phyloP scores from a whole-genome alignment of 2,329 filamentous ascomycete species.

The Apiospora hydei region DNA sequence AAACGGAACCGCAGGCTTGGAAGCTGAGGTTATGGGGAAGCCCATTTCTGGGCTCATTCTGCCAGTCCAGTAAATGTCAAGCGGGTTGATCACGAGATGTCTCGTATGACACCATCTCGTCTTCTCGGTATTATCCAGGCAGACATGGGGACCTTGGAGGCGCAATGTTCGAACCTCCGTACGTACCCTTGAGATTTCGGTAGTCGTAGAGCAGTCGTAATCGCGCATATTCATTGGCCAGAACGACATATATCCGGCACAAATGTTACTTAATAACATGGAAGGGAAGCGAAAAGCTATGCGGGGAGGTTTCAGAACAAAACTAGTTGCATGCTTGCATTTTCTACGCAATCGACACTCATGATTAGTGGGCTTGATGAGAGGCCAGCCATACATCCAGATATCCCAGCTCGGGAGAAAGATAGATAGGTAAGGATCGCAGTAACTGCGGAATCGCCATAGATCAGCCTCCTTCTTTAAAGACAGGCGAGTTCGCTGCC shows the following conservation, averaged over 20 bases:
- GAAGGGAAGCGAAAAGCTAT: conserved; percentile 11
- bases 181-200: neutral
- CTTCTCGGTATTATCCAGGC: neutral
- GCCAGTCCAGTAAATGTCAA: neutral
- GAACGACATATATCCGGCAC: conserved; percentile 8
- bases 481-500: conserved; percentile 3
- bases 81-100: neutral
- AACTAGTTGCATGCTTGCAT: conserved; percentile 19
- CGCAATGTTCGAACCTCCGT: neutral
- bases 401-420: neutral
- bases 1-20: neutral
- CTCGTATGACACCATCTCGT: neutral
- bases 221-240: conserved; percentile 19
- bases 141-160: conserved; percentile 18
- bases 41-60: neutral
- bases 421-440: conserved; percentile 6
- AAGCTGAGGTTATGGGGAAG: neutral
- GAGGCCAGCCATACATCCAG: neutral
- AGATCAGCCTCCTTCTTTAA: neutral
- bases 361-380: neutral
- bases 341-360: conserved; percentile 7
- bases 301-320: conserved; percentile 22
- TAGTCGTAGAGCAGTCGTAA: neutral
- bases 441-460: neutral
- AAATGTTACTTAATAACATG: conserved; percentile 8